Evolutionary conservation across 2,329 filamentous ascomycete species (phyloP), one percentile per base, ranked within the genome.

Genomic region (Ophiostoma montium): DNA sequence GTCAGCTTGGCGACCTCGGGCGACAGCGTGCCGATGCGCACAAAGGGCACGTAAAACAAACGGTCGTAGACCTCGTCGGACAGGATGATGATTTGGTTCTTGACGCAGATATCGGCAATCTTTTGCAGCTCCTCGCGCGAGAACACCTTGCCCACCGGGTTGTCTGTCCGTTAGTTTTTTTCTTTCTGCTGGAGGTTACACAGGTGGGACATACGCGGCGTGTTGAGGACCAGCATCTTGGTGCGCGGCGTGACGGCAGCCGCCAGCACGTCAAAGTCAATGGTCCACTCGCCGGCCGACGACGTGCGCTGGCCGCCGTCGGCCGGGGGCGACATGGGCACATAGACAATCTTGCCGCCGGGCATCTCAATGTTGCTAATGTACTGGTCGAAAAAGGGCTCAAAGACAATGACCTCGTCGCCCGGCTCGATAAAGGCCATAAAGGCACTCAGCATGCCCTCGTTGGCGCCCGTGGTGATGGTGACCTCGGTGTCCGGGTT

Each of bases 291-390:
- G 3, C 78, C 79, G 1, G 92, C 88, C 5, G 87, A 88, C 0
- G 87, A 86, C 0, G 86, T 94, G 65, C 81, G 77, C 35, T 73
- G 78, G 5, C 80, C 83, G 46, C 92, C 92, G 42, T 87, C 80
- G 55, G 76, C 74, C 10, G 92, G 92, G 27, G 92, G 90, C 54
- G 92, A 85, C 62, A 98, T 72, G n/a, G 92, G 89, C 21, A 96
- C 90, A 62, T 95, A 96, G 57, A 90, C 83, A 55, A 96, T 86
- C 62, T 83, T 94, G 57, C 92, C 92, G 47, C 92, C 92, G 1
- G 92, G 82, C 89, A 98, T 96, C 66, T 95, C 86, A 55, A 98
- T 96, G 67, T 98, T 98, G 71, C 83, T 88, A 57, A 98, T 94
- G 64, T 96, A 94, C 80, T 98, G 92, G 67, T 98, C 92, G 63